phyloP scores from a whole-genome alignment of 768 basidiomycete species.

The Aureoboletus auriporus region DNA sequence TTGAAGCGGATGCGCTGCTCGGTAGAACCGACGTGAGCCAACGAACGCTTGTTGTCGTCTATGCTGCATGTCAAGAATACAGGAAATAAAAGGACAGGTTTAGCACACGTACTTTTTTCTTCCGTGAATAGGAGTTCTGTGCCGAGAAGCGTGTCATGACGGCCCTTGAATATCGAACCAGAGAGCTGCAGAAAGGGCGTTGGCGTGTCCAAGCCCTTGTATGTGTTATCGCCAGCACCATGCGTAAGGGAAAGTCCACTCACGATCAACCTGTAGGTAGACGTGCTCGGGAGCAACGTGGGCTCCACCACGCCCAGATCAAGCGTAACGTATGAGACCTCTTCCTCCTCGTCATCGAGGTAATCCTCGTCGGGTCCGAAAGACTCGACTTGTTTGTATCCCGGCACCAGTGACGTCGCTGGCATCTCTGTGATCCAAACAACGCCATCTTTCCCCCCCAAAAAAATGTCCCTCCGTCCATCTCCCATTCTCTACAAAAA shows the following conservation, averaged over 20 bases:
- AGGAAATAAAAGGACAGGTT: background rate
- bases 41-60: constrained; percentile 47
- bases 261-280: constrained; percentile 72
- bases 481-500: constrained; percentile 28
- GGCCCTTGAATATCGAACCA: constrained; percentile 69
- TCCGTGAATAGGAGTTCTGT: constrained; percentile 77
- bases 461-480: constrained; percentile 34
- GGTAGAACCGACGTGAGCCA: constrained; percentile 57
- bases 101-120: constrained; percentile 46
- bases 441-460: constrained; percentile 9
- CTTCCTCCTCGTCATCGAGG: constrained; percentile 45
- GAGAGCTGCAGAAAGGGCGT: constrained; percentile 75
- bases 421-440: constrained; percentile 29
- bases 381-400: constrained; percentile 61
- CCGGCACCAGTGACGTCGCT: constrained; percentile 40
- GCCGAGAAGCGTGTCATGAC: constrained; percentile 63
- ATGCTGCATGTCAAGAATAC: background rate
- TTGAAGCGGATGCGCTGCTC: constrained; percentile 70
- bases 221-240: background rate
- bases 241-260: constrained; percentile 20
- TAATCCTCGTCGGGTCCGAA: constrained; percentile 71
- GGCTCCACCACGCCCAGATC: constrained; percentile 72
- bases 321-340: constrained; percentile 65
- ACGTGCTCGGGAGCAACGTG: constrained; percentile 67
- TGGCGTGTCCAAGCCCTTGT: constrained; percentile 71